Evolutionary conservation across 441 rosid genomes (phyloP).

Genomic region (Populus trichocarpa): DNA sequence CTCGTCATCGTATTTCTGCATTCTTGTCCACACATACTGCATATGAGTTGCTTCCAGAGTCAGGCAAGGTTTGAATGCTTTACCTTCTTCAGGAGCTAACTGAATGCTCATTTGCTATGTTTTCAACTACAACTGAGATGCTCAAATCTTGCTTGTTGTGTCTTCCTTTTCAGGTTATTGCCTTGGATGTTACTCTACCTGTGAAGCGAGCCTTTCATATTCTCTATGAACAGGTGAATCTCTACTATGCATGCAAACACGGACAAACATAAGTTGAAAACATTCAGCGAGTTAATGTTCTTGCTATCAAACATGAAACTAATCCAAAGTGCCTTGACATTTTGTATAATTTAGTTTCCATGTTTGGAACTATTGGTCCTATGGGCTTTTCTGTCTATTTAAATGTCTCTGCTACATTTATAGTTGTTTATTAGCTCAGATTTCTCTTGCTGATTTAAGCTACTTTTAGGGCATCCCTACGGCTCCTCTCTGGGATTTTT

Average conservation of each 20-base stretch:
- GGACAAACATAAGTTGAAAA: background rate
- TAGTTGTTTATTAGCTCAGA: slow-evolving; percentile 19
- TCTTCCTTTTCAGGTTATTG: slow-evolving; percentile 41
- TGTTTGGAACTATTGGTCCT: background rate
- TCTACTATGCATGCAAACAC: background rate
- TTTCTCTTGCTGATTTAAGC: slow-evolving; percentile 20
- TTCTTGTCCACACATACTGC: slow-evolving; percentile 53
- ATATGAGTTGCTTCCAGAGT: slow-evolving; percentile 70
- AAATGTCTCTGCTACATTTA: background rate
- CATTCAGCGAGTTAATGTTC: background rate
- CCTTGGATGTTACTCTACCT: slow-evolving; percentile 60
- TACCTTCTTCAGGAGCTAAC: slow-evolving; percentile 22
- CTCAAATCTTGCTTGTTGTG: background rate
- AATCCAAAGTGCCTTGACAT: background rate
- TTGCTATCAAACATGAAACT: background rate
- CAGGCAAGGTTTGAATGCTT: slow-evolving; percentile 68
- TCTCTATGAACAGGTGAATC: slow-evolving; percentile 58
- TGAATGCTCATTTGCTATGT: slow-evolving; percentile 1
- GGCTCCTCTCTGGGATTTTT: slow-evolving; percentile 68
- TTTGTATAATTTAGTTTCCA: background rate
- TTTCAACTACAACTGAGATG: background rate
- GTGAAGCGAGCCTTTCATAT: slow-evolving; percentile 72
- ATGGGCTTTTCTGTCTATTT: background rate
- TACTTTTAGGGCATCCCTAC: slow-evolving; percentile 49
- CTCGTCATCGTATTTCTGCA: slow-evolving; percentile 47